Evolutionary conservation across 1,139 yeast genomes (phyloP).

Genomic region (Debaryomycetaceae sp.): DNA sequence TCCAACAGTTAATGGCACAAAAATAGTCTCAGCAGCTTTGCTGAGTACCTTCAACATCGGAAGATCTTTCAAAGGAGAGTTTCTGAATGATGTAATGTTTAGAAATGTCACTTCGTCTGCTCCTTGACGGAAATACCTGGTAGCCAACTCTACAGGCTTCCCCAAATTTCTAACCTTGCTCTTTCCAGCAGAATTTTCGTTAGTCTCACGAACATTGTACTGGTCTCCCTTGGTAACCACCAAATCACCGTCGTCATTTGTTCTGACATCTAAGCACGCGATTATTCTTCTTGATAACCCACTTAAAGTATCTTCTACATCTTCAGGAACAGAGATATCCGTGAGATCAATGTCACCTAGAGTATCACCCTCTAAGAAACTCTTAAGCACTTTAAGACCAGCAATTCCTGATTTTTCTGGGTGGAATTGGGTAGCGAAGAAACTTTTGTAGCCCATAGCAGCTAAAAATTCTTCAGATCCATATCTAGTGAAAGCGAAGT

Average conservation of each 20-base stretch:
- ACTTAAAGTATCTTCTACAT: conserved; percentile 49
- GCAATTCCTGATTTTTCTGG: conserved; percentile 96
- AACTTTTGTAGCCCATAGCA: conserved; percentile 70
- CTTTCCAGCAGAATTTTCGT: conserved; percentile 31
- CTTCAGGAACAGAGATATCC: conserved; percentile 15
- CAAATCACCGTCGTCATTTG: conserved; percentile 89
- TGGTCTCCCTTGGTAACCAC: conserved; percentile 98
- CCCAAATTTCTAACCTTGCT: conserved; percentile 81
- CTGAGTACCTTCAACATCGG: conserved; percentile 92
- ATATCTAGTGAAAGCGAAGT: conserved; percentile 66
- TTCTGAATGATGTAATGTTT: conserved; percentile 91
- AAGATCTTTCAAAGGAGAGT: conserved; percentile 84
- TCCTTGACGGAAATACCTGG: conserved; percentile 84
- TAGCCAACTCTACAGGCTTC: conserved; percentile 92
- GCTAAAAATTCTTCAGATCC: conserved; percentile 82
- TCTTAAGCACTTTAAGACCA: conserved; percentile 71
- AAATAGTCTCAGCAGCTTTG: conserved; percentile 81
- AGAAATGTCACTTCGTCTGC: conserved; percentile 95
- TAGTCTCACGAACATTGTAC: conserved; percentile 86
- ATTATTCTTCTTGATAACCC: conserved; percentile 88
- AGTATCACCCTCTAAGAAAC: conserved; percentile 60
- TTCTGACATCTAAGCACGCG: conserved; percentile 95
- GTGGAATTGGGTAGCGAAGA: conserved; percentile 95
- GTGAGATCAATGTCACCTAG: conserved; percentile 17
- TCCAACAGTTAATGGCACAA: conserved; percentile 95